A percentile compares a stretch with the other conserved stretches of the same genome.
Conservation (phyloP, 345 rosid genomes). For the Rhodamnia argentea region DNA sequence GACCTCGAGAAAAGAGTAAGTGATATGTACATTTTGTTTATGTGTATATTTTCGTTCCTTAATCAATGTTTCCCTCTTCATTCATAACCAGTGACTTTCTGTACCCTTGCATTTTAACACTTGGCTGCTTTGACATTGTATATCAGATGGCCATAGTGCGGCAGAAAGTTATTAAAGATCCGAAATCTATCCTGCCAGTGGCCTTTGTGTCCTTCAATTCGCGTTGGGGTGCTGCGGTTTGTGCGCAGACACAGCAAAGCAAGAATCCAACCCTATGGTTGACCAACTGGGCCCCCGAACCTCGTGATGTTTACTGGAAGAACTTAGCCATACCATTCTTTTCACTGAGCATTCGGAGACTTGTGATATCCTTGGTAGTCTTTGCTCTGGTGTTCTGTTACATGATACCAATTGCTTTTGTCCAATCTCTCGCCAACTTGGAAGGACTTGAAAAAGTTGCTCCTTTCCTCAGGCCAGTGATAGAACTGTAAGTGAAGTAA, state of each 20-base stretch:
- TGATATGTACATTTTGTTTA: background rate
- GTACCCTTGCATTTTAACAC: background rate
- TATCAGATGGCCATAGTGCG: conserved; percentile 72
- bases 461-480: conserved; percentile 93
- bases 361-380: conserved; percentile 55
- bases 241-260: conserved; percentile 98
- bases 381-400: conserved; percentile 91
- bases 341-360: conserved; percentile 70
- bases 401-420: conserved; percentile 98
- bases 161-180: conserved; percentile 54
- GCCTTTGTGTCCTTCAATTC: conserved; percentile 87
- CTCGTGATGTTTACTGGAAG: conserved; percentile 91
- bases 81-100: background rate
- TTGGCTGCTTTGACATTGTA: background rate
- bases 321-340: conserved; percentile 90
- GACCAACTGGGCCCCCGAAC: conserved; percentile 95
- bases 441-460: conserved; percentile 87
- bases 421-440: conserved; percentile 94
- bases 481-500: conserved; percentile 56
- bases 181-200: conserved; percentile 67
- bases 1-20: conserved; percentile 58
- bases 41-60: background rate
- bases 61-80: background rate
- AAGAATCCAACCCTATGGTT: conserved; percentile 86
- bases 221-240: conserved; percentile 96